phyloP scores from a whole-genome alignment of 2,329 filamentous ascomycete genomes.

The Laburnicola sp. region DNA sequence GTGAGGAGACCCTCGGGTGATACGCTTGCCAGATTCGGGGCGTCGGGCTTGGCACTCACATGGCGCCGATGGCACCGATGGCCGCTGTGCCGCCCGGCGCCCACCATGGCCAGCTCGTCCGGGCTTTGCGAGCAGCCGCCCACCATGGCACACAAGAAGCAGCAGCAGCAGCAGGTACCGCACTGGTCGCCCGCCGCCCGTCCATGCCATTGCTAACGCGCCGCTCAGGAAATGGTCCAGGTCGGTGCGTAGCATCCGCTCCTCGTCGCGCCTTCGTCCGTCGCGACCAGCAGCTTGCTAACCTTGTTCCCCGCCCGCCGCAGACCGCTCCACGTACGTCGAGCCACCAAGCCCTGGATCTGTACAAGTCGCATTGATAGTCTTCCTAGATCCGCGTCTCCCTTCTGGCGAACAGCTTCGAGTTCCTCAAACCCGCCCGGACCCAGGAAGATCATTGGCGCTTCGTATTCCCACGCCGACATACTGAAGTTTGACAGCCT shows the following conservation, averaged over 20 bases:
- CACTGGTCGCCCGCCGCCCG: background rate
- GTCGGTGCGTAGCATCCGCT: constrained; percentile 73
- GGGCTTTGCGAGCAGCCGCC: background rate
- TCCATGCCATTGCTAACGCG: constrained; percentile 24
- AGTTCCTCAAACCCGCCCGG: constrained; percentile 51
- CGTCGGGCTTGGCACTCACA: constrained; percentile 26
- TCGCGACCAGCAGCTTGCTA: constrained; percentile 41
- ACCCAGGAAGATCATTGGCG: constrained; percentile 78
- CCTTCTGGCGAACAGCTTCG: constrained; percentile 76
- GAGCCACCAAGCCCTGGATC: background rate
- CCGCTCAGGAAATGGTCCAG: constrained; percentile 93
- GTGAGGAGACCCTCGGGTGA: constrained; percentile 22
- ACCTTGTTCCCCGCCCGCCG: constrained; percentile 30
- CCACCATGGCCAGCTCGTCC: background rate
- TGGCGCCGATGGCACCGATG: background rate
- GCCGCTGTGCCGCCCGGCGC: no score
- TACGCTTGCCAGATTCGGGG: constrained; percentile 17
- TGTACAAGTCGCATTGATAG: constrained; percentile 11
- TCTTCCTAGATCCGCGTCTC: constrained; percentile 71
- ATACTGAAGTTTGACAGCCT: constrained; percentile 83
- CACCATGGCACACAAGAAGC: constrained; percentile 51
- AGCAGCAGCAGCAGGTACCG: constrained; percentile 52
- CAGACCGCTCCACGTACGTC: constrained; percentile 46
- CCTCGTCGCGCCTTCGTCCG: constrained; percentile 23
- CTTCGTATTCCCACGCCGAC: constrained; percentile 94